A percentile compares a stretch with the other conserved stretches of the same genome.
phyloP scores from a whole-genome alignment of 78 protist genomes.

The Dictyostelium citrinum region DNA sequence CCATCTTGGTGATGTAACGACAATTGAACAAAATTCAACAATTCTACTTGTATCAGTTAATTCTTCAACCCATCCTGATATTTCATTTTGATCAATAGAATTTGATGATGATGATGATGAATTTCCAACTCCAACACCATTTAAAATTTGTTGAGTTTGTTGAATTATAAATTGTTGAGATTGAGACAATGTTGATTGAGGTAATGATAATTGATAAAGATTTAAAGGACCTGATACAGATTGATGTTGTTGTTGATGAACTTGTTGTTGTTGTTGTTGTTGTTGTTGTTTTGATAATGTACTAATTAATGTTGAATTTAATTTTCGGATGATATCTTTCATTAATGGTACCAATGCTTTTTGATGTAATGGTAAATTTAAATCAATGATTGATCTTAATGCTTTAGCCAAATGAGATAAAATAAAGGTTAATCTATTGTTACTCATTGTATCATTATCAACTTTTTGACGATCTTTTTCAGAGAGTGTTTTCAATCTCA shows the following conservation, averaged over 20 bases:
- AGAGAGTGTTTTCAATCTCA: neutral
- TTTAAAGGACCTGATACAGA: neutral
- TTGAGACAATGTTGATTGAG: neutral
- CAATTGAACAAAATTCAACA: conserved; percentile 31
- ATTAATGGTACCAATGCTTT: conserved; percentile 17
- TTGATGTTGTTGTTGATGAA: neutral
- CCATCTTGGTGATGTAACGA: conserved; percentile 41
- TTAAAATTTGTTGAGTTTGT: neutral
- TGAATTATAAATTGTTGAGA: conserved; percentile 13
- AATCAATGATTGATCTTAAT: conserved; percentile 1
- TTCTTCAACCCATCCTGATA: conserved; percentile 49
- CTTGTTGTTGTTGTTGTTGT: neutral
- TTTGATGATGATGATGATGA: too few species aligned
- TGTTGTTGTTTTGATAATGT: neutral
- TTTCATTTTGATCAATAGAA: neutral
- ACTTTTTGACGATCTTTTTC: neutral
- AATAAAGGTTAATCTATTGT: conserved; percentile 13
- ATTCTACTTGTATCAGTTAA: conserved; percentile 29
- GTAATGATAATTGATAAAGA: neutral
- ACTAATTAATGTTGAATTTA: neutral
- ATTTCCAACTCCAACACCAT: neutral
- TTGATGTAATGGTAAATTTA: conserved; percentile 9
- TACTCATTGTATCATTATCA: neutral
- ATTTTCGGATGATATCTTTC: conserved; percentile 50
- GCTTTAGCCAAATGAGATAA: conserved; percentile 13